These are phyloP conservation scores for Spinellus fusiger DNA, from an alignment of 192 early-diverging fungal genomes.

Conservation along the genomic window DNA sequence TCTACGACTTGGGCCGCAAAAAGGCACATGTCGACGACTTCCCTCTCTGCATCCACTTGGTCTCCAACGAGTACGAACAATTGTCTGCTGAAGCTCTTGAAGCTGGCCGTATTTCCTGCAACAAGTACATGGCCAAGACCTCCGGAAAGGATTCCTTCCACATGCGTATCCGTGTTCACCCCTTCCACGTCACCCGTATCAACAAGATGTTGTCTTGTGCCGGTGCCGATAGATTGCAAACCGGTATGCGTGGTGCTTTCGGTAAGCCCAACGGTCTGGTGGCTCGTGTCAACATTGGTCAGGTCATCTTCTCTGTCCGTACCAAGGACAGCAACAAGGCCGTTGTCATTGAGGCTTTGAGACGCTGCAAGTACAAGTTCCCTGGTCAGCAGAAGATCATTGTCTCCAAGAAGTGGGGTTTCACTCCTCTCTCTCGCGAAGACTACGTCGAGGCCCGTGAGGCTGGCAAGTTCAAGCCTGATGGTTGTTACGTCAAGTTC, in stretches of 20 bases:
- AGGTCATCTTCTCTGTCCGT: slow-evolving; percentile 94
- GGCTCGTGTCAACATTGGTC: slow-evolving; percentile 97
- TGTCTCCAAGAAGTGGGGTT: slow-evolving; percentile 99
- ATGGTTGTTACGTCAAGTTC: slow-evolving; percentile 96
- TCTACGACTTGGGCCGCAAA: slow-evolving; percentile 96
- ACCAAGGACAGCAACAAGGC: slow-evolving; percentile 93
- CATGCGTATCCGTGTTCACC: slow-evolving; percentile 96
- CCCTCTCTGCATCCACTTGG: slow-evolving; percentile 90
- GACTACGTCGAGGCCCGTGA: slow-evolving; percentile 78
- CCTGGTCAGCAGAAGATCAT: slow-evolving; percentile 98
- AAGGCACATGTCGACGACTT: slow-evolving; percentile 97
- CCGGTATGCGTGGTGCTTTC: slow-evolving; percentile 99
- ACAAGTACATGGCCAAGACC: slow-evolving; percentile 98
- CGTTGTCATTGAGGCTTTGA: slow-evolving; percentile 81
- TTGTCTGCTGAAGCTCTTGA: slow-evolving; percentile 98
- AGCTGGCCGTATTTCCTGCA: slow-evolving; percentile 94
- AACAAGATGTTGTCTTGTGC: slow-evolving; percentile 99
- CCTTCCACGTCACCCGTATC: slow-evolving; percentile 98
- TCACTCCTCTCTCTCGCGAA: slow-evolving; percentile 93
- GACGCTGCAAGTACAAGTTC: slow-evolving; percentile 99
- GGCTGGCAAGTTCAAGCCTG: slow-evolving; percentile 76
- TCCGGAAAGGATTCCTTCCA: slow-evolving; percentile 99
- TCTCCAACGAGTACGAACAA: slow-evolving; percentile 97
- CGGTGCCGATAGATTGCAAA: slow-evolving; percentile 98
- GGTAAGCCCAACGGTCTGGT: slow-evolving; percentile 94